Conservation (phyloP, 2,329 filamentous ascomycete species). For the Xylaria polymorpha region DNA sequence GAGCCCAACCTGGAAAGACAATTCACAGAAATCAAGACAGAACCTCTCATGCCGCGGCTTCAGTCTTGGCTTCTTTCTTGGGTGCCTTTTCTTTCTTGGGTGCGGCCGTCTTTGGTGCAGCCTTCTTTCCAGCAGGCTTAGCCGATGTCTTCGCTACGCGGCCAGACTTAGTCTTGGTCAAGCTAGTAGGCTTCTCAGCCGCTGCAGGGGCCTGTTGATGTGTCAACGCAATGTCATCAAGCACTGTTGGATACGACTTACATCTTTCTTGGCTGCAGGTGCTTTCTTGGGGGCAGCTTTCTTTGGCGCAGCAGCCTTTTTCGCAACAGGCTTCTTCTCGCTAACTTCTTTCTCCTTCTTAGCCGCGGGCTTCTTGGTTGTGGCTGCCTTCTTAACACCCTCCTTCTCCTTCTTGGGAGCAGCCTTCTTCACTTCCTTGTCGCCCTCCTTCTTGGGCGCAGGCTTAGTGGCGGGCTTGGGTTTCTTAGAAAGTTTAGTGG, state of each 20-base stretch:
- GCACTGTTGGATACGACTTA: constrained; percentile 36
- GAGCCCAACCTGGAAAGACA: constrained; percentile 48
- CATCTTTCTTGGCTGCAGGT: constrained; percentile 52
- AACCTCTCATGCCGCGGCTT: constrained; percentile 45
- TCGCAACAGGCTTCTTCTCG: constrained; percentile 82
- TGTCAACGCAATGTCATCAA: constrained; percentile 36
- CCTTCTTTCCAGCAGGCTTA: constrained; percentile 54
- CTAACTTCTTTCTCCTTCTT: constrained; percentile 62
- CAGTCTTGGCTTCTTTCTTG: constrained; percentile 53
- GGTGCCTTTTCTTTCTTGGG: constrained; percentile 54
- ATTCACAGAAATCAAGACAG: constrained; percentile 48
- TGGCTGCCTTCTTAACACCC: constrained; percentile 43
- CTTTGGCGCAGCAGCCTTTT: constrained; percentile 60
- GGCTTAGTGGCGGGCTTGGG: constrained; percentile 57
- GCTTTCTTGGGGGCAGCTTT: constrained; percentile 57
- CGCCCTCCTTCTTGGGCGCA: constrained; percentile 39
- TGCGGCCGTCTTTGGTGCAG: constrained; percentile 59
- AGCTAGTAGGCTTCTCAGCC: constrained; percentile 55
- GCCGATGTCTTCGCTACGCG: constrained; percentile 79
- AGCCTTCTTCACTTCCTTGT: constrained; percentile 48
- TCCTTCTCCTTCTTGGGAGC: constrained; percentile 46
- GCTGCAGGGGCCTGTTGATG: constrained; percentile 61
- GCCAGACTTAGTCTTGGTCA: constrained; percentile 79
- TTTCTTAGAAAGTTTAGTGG: constrained; percentile 93
- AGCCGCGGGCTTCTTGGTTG: constrained; percentile 54